Evolutionary conservation across 2,329 filamentous ascomycete genomes (phyloP).

Genomic region (Xylariaceae sp.): DNA sequence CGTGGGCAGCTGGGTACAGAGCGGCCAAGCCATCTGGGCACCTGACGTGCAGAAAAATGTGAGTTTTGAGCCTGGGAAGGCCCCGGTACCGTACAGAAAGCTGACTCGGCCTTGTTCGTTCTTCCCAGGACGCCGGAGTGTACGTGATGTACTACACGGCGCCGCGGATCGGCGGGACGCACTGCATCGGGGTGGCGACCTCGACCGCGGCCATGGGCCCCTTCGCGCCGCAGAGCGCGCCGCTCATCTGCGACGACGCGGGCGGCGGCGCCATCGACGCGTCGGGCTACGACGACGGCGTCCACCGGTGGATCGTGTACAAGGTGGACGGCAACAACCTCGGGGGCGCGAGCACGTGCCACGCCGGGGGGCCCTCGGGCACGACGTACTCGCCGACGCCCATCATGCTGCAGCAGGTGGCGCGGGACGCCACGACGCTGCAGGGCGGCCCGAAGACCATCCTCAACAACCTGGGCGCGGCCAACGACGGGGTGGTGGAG

Average conservation of each 20-base stretch:
- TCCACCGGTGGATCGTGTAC: conserved; percentile 23
- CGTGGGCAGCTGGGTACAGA: conserved; percentile 20
- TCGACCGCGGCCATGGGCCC: conserved; percentile 19
- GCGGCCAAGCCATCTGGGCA: conserved; percentile 20
- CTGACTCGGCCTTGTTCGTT: no score
- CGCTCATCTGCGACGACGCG: conserved; percentile 21
- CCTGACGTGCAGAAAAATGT: conserved; percentile 25
- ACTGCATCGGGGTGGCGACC: conserved; percentile 25
- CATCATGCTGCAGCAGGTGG: conserved; percentile 22
- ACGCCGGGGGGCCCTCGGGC: conserved; percentile 16
- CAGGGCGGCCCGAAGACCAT: conserved; percentile 16
- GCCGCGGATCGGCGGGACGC: conserved; percentile 16
- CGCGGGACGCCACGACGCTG: conserved; percentile 20
- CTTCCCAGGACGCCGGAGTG: conserved; percentile 18
- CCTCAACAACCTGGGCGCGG: conserved; percentile 21
- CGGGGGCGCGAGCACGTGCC: conserved; percentile 23
- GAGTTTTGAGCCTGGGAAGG: conserved; percentile 4
- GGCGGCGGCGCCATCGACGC: conserved; percentile 24
- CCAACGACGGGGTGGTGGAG: conserved; percentile 23
- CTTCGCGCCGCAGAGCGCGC: conserved; percentile 15
- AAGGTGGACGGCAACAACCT: conserved; percentile 26
- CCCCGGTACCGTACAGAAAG: not conserved
- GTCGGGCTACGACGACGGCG: conserved; percentile 23
- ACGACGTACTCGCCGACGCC: conserved; percentile 19
- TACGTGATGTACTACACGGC: conserved; percentile 27